These are phyloP conservation scores for Entophlyctis luteolus DNA, from an alignment of 192 early-diverging fungal genomes.

Conservation along the genomic window DNA sequence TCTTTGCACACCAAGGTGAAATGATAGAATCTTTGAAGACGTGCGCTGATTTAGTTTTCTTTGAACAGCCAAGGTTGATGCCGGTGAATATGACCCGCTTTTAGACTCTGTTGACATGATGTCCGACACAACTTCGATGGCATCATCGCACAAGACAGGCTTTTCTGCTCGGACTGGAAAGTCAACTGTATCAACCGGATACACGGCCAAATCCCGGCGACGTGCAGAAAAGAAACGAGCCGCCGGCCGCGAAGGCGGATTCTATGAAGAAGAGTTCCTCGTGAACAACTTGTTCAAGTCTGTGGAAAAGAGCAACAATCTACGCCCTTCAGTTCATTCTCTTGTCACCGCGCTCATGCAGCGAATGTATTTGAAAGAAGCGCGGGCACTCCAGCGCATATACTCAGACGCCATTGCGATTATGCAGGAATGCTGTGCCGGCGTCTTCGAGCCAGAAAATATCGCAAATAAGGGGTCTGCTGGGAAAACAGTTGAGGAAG, in stretches of 20 bases:
- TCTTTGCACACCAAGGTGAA: constrained; percentile 34
- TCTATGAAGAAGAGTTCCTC: constrained; percentile 86
- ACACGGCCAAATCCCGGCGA: constrained; percentile 57
- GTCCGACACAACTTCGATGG: constrained; percentile 94
- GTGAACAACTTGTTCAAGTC: constrained; percentile 66
- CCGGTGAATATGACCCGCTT: constrained; percentile 46
- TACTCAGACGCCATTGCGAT: constrained; percentile 8
- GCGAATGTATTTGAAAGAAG: constrained; percentile 12
- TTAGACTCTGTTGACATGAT: constrained; percentile 89
- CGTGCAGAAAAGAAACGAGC: constrained; percentile 72
- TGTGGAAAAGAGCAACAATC: constrained; percentile 49
- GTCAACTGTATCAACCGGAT: constrained; percentile 50
- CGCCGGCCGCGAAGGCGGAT: constrained; percentile 79
- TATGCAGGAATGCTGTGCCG: constrained; percentile 14
- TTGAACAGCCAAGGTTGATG: constrained; percentile 2
- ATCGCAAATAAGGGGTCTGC: not conserved
- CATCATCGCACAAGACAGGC: constrained; percentile 72
- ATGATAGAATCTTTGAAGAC: not conserved
- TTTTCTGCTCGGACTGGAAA: constrained; percentile 55
- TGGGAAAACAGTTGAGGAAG: constrained; percentile 33
- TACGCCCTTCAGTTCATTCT: constrained; percentile 34
- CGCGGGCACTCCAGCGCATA: constrained; percentile 21
- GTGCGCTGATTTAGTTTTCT: too few relatives aligned
- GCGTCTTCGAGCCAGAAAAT: constrained; percentile 27
- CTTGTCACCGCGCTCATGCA: constrained; percentile 26